phyloP scores from a whole-genome alignment of 345 rosid species.

The Noccaea caerulescens region DNA sequence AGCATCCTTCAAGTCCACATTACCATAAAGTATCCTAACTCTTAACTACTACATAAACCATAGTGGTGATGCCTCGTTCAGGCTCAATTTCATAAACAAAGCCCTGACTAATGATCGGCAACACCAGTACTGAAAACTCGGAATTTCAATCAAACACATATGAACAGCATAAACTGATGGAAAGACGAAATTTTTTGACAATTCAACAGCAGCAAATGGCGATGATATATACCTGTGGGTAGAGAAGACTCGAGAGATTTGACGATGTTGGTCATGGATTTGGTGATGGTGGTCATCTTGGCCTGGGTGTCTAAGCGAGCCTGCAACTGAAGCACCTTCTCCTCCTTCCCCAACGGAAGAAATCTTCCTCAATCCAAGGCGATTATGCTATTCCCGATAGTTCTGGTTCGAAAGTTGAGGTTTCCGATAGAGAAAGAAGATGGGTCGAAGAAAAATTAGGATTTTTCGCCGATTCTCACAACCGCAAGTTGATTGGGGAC shows the following conservation, averaged over 20 bases:
- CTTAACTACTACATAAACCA: neutral
- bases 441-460: no score
- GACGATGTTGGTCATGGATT: slow-evolving; percentile 86
- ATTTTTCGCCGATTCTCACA: no score
- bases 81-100: neutral
- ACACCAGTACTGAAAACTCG: slow-evolving; percentile 1
- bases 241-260: slow-evolving; percentile 94
- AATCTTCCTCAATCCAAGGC: no score
- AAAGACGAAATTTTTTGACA: neutral
- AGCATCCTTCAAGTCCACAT: neutral
- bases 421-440: no score
- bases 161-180: slow-evolving; percentile 16
- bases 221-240: slow-evolving; percentile 59
- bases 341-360: no score
- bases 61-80: neutral
- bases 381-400: no score
- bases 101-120: neutral
- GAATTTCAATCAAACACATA: slow-evolving; percentile 9
- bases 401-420: no score
- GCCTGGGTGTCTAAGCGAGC: slow-evolving; percentile 96
- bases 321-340: no score
- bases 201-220: neutral
- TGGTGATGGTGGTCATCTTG: slow-evolving; percentile 88
- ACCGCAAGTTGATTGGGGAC: no score
- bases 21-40: neutral